Conservation (phyloP, 2,329 filamentous ascomycete genomes). For the Clarireedia hainanense region DNA sequence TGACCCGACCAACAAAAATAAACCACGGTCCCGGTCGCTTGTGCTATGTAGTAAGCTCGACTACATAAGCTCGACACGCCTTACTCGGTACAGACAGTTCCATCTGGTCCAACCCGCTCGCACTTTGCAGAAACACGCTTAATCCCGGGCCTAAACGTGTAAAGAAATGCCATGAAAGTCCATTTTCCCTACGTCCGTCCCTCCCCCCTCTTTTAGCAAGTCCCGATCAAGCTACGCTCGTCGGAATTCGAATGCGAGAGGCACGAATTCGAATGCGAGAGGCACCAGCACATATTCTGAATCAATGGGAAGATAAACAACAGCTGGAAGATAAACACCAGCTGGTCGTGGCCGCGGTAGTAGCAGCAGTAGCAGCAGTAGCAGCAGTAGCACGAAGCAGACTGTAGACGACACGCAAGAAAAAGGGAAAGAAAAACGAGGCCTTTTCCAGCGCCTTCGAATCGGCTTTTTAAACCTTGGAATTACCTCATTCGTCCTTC, state of each 20-base stretch:
- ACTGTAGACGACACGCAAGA: not conserved
- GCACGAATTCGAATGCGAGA: not conserved
- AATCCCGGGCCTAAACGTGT: not conserved
- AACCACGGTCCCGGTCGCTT: no score
- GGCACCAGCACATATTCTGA: conserved; percentile 3
- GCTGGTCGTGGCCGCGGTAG: no score
- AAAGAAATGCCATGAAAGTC: no score
- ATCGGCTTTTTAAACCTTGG: not conserved
- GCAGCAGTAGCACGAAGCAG: not conserved
- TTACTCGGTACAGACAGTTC: no score
- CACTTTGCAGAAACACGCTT: no score
- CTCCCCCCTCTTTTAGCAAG: no score
- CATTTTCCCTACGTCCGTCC: no score
- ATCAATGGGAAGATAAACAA: not conserved
- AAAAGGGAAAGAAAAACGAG: not conserved
- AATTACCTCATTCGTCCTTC: not conserved
- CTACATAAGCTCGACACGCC: no score
- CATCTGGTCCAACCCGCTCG: no score
- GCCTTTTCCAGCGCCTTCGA: not conserved
- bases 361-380: no score
- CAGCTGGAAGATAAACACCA: not conserved
- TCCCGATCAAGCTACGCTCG: not conserved
- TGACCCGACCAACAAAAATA: not conserved
- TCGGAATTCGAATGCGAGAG: not conserved
- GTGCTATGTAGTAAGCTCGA: no score